phyloP scores from a whole-genome alignment of 176 grass and related monocot species.

The Zoysia pacifica region DNA sequence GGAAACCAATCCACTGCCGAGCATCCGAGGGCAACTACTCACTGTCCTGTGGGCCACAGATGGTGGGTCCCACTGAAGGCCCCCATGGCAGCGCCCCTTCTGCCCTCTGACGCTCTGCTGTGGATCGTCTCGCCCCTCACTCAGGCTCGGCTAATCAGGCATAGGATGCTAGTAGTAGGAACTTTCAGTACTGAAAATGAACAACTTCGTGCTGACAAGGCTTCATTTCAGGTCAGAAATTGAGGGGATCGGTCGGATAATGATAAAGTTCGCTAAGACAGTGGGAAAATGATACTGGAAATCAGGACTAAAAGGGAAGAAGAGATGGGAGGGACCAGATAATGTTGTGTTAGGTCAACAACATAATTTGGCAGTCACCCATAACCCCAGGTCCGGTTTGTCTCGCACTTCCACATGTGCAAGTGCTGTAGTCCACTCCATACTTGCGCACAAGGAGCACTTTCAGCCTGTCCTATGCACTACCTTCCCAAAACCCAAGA shows the following conservation, averaged over 20 bases:
- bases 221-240: constrained; percentile 8
- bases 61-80: too few species aligned
- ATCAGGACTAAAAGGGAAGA: constrained; percentile 16
- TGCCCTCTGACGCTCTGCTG: not conserved
- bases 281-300: constrained; percentile 6
- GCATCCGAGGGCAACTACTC: too few species aligned
- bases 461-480: too few species aligned
- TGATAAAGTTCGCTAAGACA: not conserved
- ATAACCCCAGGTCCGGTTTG: not conserved
- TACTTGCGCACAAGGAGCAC: not conserved
- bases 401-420: not conserved
- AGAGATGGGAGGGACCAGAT: not conserved
- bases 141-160: not conserved
- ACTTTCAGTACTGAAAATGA: constrained; percentile 3
- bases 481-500: too few species aligned
- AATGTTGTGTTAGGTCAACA: too few species aligned
- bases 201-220: not conserved
- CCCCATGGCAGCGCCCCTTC: too few species aligned
- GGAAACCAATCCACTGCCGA: too few species aligned
- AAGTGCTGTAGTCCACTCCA: constrained; percentile 27
- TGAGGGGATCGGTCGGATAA: not conserved
- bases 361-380: constrained; percentile 25
- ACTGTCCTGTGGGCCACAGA: too few species aligned
- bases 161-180: not conserved
- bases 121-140: not conserved